Percentiles rank a stretch among this genome's conserved stretches.
Conservation (phyloP, 2,329 filamentous ascomycete genomes). For the Aspergillus pseudoterreus region DNA sequence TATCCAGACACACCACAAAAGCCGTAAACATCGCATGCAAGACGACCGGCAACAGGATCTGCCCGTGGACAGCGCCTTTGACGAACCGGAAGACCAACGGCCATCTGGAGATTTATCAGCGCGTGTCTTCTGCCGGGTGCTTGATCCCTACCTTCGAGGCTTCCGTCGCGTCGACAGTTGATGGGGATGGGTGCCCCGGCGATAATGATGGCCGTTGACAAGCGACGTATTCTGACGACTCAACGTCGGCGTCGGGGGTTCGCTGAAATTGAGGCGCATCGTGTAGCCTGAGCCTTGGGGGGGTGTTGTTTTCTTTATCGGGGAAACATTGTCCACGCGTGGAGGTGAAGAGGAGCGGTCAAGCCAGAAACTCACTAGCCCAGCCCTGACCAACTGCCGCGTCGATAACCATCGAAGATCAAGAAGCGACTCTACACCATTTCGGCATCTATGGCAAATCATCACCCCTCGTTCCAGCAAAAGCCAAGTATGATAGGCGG, state of each 20-base stretch:
- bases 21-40: slow-evolving; percentile 58
- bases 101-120: slow-evolving; percentile 41
- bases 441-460: not conserved
- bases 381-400: not conserved
- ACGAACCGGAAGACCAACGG: slow-evolving; percentile 62
- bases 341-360: not conserved
- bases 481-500: not conserved
- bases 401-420: not conserved
- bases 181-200: slow-evolving; percentile 28
- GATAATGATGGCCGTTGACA: slow-evolving; percentile 14
- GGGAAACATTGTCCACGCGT: not conserved
- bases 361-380: not conserved
- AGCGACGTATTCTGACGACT: slow-evolving; percentile 28
- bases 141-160: slow-evolving; percentile 24
- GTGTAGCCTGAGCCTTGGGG: not conserved
- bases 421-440: not conserved
- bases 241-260: slow-evolving; percentile 26
- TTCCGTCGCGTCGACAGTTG: slow-evolving; percentile 28
- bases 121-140: not conserved
- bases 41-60: slow-evolving; percentile 55
- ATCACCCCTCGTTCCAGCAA: not conserved
- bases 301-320: not conserved
- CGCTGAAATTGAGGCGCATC: slow-evolving; percentile 30
- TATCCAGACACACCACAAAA: slow-evolving; percentile 57
- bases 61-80: slow-evolving; percentile 60